Evolutionary conservation across 2,329 filamentous ascomycete species (phyloP).

Genomic region (Verticillium dahliae): DNA sequence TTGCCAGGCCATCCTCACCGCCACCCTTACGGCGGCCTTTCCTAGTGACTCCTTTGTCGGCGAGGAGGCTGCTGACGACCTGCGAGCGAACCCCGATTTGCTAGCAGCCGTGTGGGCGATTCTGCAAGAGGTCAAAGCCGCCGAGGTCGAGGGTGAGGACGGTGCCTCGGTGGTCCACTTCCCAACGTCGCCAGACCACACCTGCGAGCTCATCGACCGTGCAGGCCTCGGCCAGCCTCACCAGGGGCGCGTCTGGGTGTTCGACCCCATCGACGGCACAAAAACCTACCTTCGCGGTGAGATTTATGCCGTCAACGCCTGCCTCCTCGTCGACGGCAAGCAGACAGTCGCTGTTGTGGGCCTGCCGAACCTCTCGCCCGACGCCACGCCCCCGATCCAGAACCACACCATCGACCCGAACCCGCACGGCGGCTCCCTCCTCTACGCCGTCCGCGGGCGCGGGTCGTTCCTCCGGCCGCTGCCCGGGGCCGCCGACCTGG

Average conservation of each 20-base stretch:
- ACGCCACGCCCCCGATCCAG: constrained; percentile 29
- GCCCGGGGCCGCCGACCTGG: constrained; percentile 13
- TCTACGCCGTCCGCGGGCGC: constrained; percentile 41
- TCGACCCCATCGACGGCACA: constrained; percentile 56
- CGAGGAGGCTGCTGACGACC: constrained; percentile 45
- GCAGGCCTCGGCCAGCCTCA: constrained; percentile 35
- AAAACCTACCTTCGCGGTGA: constrained; percentile 47
- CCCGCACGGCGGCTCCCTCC: constrained; percentile 35
- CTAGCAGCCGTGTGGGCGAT: constrained; percentile 41
- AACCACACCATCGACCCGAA: constrained; percentile 37
- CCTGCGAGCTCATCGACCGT: constrained; percentile 48
- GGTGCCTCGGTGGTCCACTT: constrained; percentile 15
- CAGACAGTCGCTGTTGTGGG: constrained; percentile 45
- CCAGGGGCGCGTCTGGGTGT: constrained; percentile 44
- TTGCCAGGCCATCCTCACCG: constrained; percentile 47
- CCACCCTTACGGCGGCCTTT: constrained; percentile 42
- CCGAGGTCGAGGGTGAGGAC: constrained; percentile 19
- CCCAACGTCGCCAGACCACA: constrained; percentile 32
- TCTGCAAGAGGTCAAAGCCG: constrained; percentile 24
- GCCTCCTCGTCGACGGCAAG: constrained; percentile 40
- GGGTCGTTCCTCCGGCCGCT: constrained; percentile 42
- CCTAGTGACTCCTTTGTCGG: constrained; percentile 46
- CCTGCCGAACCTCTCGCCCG: constrained; percentile 36
- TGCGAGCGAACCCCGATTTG: constrained; percentile 35
- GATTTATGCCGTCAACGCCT: constrained; percentile 52